Base-by-base conservation (phyloP, 2,329 filamentous ascomycete genomes). In the Diaporthe citri region DNA sequence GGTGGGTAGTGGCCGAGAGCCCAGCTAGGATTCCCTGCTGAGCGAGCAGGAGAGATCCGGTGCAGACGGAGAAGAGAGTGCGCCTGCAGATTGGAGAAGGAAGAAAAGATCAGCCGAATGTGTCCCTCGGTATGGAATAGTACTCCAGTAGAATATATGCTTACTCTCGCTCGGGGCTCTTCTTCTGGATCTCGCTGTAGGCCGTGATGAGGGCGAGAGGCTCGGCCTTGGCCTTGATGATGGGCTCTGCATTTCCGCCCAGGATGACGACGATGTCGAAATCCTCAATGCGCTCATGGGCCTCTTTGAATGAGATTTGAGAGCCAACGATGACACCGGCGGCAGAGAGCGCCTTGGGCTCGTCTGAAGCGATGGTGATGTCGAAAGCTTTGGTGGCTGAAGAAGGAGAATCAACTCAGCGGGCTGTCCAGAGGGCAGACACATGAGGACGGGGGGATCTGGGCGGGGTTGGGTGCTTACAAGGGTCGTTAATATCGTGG, bases 201-300 rank as follows among this genome's bases (percentile, higher is more conserved):
- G 93, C 92, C 79, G 90, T 89, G 87, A 97, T 94, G 82, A 96
- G 87, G 77, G 88, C 86, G 77, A 96, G 87, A 34, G 93, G 93
- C 83, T 95, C 90, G 71, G 87, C 84, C 81, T 94, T 93, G 81
- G 88, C 85, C 84, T 94, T 91, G 81, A 96, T 85, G 77, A 95
- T 84, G 51, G 87, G 84, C 39, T 92, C 89, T 75, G 86, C 86
- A 81, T 91, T 89, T 81, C 95, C 94, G 80, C 95, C 95, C 39
- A 95, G 89, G 78, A 97, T 86, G 83, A 97, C 88, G 79, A 97
- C 88, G 77, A 97, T 88, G 83, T 97, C 95, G 82, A 94, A 96
- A 78, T 95, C 93, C 78, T 92, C 87, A 66, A 95, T 90, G 78
- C 88, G 88, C 75, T 94, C 90, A 84, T 95, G 89, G 76, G 94